Evolutionary conservation across 139 green algal genomes (phyloP), one percentile per base, ranked within the genome.

Genomic region (Tetradesmus obliquus): DNA sequence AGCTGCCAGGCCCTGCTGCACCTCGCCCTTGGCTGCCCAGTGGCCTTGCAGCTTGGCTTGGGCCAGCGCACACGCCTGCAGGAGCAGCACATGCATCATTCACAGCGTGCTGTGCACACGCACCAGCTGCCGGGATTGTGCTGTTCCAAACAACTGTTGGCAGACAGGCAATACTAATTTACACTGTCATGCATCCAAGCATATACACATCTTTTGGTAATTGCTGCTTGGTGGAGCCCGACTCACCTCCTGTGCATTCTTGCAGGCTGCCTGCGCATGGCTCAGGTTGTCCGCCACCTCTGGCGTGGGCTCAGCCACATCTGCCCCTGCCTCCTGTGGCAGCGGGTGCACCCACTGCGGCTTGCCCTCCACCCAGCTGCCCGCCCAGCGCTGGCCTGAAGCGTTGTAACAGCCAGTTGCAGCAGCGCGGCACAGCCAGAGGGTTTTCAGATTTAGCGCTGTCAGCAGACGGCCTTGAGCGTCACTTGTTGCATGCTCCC

Each of bases 291-390:
- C 84, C 15, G 76, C 57, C 60, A 83, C 84, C 32, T 93, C 84
- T 60, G 84, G 82, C 66, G 32, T 79, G 62, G 87, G 66, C 82
- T 90, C 92, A 45, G 32, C 84, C 5, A 80, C 69, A 17, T 92
- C 79, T 2, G 55, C 69, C 6, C 53, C 53, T 6, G 84, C 87
- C 17, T 83, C 91, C 57, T 90, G 80, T 24, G 82, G 60, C 12
- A 96, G 88, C 17, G 90, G 88, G 82, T 96, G 95, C 69, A 96
- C 94, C 94, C 94, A 96, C 51, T 92, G 93, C 12, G 94, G 95
- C 92, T 96, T 96, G 32, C 95, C 94, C 60, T 95, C 93, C 22
- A 85, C 82, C 95, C 95, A 96, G 89, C 93, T 88, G 57, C 91
- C 94, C 54, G 79, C 95, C 94, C 93, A 96, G 83, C 89, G 92